phyloP scores from a whole-genome alignment of 2,329 filamentous ascomycete genomes.

The Venturia aucupariae region DNA sequence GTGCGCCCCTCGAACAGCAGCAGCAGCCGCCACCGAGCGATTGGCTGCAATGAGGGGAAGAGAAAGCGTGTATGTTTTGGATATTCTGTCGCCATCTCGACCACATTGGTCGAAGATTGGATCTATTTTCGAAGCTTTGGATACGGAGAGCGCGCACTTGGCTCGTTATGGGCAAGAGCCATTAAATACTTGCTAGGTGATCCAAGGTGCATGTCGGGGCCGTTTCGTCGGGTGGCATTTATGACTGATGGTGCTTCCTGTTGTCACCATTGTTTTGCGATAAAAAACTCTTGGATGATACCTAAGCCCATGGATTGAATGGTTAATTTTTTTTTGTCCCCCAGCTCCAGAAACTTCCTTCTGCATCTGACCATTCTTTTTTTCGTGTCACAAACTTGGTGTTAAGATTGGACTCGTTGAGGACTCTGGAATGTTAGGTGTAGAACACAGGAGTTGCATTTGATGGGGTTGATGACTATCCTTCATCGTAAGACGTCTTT shows the following conservation, averaged over 20 bases:
- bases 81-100: not conserved
- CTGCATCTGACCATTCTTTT: too few species aligned
- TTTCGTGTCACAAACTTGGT: too few species aligned
- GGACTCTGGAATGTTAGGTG: too few species aligned
- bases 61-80: not conserved
- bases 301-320: not conserved
- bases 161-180: too few species aligned
- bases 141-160: not conserved
- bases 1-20: not conserved
- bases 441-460: too few species aligned
- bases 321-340: not conserved
- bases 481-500: too few species aligned
- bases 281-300: not conserved
- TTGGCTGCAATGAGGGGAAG: not conserved
- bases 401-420: too few species aligned
- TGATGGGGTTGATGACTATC: too few species aligned
- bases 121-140: not conserved
- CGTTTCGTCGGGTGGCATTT: not conserved
- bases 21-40: not conserved
- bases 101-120: not conserved
- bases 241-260: not conserved
- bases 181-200: too few species aligned
- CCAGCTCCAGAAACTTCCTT: too few species aligned
- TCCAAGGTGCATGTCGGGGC: not conserved
- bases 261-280: not conserved